Evolutionary conservation across 352 stramenopile species (phyloP).

Genomic region (Phytophthora uliginosa): DNA sequence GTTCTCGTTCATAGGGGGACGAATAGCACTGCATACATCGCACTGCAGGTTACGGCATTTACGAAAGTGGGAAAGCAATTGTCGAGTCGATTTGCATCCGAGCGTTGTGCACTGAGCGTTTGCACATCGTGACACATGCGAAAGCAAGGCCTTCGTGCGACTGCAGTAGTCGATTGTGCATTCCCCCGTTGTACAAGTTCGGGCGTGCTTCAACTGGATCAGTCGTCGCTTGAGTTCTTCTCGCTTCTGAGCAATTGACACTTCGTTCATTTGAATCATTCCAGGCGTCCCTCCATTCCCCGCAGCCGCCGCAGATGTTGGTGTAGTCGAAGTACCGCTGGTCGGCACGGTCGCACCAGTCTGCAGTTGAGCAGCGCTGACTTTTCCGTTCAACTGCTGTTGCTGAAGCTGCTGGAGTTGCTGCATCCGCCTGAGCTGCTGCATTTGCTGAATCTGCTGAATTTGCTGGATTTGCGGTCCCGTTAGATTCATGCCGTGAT

Average conservation of each 20-base stretch:
- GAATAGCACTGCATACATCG: conserved; percentile 90
- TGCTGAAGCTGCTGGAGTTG: conserved; percentile 82
- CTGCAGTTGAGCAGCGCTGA: conserved; percentile 34
- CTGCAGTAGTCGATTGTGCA: conserved; percentile 87
- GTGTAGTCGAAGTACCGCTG: conserved; percentile 35
- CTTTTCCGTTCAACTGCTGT: conserved; percentile 49
- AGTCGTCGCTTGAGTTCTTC: conserved; percentile 88
- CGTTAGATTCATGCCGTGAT: conserved; percentile 85
- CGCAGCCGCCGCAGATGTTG: conserved; percentile 19
- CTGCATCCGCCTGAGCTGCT: conserved; percentile 85
- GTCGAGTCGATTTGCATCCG: conserved; percentile 89
- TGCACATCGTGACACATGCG: conserved; percentile 86
- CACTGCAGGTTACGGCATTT: conserved; percentile 91
- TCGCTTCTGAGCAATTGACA: conserved; percentile 85
- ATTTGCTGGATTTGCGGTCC: conserved; percentile 85
- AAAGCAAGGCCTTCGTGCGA: conserved; percentile 82
- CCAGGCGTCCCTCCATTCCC: conserved; percentile 40
- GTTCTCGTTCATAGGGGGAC: conserved; percentile 89
- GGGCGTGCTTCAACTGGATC: conserved; percentile 90
- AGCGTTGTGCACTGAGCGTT: conserved; percentile 90
- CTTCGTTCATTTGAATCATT: conserved; percentile 83
- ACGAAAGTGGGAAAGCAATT: conserved; percentile 89
- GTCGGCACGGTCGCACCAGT: conserved; percentile 28
- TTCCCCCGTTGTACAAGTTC: conserved; percentile 80
- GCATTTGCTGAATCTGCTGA: conserved; percentile 89